phyloP scores from a whole-genome alignment of 495 filamentous ascomycete species.

The Pseudomonodictys pantanalensis region DNA sequence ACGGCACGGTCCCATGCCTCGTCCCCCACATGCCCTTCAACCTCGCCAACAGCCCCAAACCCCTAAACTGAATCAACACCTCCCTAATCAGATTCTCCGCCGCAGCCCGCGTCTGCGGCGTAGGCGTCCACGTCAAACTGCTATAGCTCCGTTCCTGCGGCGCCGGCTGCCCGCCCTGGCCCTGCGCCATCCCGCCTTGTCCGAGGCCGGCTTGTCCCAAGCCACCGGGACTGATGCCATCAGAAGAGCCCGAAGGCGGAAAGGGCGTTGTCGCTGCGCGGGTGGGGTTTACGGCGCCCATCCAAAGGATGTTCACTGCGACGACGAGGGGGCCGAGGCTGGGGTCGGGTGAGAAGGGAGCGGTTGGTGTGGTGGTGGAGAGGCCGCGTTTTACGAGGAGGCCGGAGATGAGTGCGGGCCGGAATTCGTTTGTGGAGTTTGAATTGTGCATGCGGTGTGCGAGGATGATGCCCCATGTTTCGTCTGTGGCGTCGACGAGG shows the following conservation, averaged over 20 bases:
- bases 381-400: slow-evolving; percentile 71
- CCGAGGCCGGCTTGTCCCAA: no score
- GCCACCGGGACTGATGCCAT: slow-evolving; percentile 29
- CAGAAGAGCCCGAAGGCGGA: slow-evolving; percentile 10
- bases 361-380: neutral
- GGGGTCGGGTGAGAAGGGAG: slow-evolving; percentile 3
- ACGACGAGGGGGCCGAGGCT: slow-evolving; percentile 22
- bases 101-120: slow-evolving; percentile 36
- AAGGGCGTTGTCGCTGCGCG: slow-evolving; percentile 21
- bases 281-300: slow-evolving; percentile 28
- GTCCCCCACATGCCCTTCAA: slow-evolving; percentile 63
- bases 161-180: no score
- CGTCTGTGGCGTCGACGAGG: slow-evolving; percentile 73
- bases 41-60: slow-evolving; percentile 69
- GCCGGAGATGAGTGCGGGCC: slow-evolving; percentile 65
- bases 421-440: slow-evolving; percentile 59
- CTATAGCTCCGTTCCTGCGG: slow-evolving; percentile 18
- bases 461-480: slow-evolving; percentile 75
- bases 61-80: slow-evolving; percentile 69
- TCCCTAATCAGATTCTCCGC: slow-evolving; percentile 67
- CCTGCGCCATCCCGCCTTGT: neutral
- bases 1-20: slow-evolving; percentile 66
- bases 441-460: slow-evolving; percentile 69
- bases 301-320: slow-evolving; percentile 50
- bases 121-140: slow-evolving; percentile 22